Percentiles rank a stretch among this genome's conserved stretches.
Evolutionary conservation across 345 rosid genomes (phyloP).

Genomic region (Cardiospermum halicacabum): DNA sequence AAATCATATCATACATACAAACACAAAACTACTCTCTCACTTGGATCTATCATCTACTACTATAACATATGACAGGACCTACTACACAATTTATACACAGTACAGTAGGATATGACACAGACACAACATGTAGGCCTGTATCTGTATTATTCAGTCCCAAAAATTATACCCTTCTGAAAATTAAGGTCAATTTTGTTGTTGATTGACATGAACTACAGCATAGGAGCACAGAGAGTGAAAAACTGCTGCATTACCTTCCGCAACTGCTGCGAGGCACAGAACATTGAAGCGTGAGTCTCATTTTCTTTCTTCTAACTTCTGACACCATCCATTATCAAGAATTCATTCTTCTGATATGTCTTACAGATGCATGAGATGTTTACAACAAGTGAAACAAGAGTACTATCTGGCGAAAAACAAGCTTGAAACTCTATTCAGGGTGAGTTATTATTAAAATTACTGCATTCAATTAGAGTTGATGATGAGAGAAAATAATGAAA

Average conservation of each 20-base stretch:
- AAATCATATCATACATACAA: no score
- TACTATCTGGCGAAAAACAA: conserved; percentile 67
- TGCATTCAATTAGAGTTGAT: neutral
- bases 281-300: conserved; percentile 60
- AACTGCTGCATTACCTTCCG: conserved; percentile 81
- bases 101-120: no score
- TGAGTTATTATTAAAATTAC: conserved; percentile 19
- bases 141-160: no score
- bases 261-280: conserved; percentile 73
- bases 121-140: no score
- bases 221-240: conserved; percentile 87
- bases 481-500: neutral
- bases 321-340: no score
- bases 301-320: neutral
- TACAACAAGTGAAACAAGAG: conserved; percentile 85
- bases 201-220: conserved; percentile 51
- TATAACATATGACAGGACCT: no score
- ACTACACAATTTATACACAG: no score
- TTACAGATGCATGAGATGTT: conserved; percentile 69
- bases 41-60: no score
- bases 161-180: no score
- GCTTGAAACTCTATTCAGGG: conserved; percentile 74
- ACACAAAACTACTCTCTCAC: no score
- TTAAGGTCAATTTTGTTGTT: neutral
- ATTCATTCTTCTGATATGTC: no score